These are phyloP conservation scores for Talaromyces albobiverticillius DNA, from an alignment of 2,329 filamentous ascomycete genomes.

Conservation along the genomic window DNA sequence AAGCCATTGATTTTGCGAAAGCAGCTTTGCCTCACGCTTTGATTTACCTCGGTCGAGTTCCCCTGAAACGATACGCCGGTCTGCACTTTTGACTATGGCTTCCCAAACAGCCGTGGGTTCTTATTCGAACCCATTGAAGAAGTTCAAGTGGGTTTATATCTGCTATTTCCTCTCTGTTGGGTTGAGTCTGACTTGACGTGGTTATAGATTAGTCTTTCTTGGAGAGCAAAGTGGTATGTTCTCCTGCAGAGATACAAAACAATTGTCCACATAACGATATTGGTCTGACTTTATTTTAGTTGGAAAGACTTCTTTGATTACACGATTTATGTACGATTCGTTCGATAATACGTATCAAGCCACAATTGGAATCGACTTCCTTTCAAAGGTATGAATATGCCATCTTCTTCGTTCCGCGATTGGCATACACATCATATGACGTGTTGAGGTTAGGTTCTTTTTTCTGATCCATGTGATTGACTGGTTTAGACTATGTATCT, in stretches of 20 bases:
- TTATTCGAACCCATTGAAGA: slow-evolving; percentile 99
- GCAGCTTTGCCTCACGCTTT: neutral
- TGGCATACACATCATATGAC: neutral
- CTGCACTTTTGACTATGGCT: slow-evolving; percentile 63
- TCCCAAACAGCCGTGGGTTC: slow-evolving; percentile 68
- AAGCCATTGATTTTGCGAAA: neutral
- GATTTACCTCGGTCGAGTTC: slow-evolving; percentile 18
- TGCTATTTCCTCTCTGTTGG: neutral
- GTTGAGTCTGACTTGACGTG: slow-evolving; percentile 26
- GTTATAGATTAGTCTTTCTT: slow-evolving; percentile 81
- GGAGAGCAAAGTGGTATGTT: slow-evolving; percentile 93
- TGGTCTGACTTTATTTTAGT: slow-evolving; percentile 55
- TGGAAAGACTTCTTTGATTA: slow-evolving; percentile 97
- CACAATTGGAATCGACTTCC: slow-evolving; percentile 98
- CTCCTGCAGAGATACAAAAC: neutral
- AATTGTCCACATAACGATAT: slow-evolving; percentile 13
- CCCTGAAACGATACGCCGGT: slow-evolving; percentile 30
- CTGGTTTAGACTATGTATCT: slow-evolving; percentile 90
- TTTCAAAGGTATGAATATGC: slow-evolving; percentile 75
- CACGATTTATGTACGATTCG: slow-evolving; percentile 99
- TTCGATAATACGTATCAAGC: slow-evolving; percentile 99
- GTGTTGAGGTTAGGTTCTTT: neutral
- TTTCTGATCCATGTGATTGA: neutral
- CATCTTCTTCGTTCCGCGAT: neutral
- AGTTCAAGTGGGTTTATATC: slow-evolving; percentile 79